Evolutionary conservation across 306 rosid species (phyloP).

Genomic region (Medicago lupulina): DNA sequence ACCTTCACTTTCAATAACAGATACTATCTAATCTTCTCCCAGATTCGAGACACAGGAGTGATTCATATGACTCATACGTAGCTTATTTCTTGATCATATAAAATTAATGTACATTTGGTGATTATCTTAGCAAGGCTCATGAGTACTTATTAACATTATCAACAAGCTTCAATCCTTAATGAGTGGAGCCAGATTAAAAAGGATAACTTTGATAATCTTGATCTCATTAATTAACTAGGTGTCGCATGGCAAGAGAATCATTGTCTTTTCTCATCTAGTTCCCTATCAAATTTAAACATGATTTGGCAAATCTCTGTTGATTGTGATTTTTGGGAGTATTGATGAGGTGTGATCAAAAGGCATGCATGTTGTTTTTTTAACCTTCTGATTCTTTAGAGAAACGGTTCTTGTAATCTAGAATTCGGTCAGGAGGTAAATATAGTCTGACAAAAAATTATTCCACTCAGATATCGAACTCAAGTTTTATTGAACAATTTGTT

Average conservation of each 20-base stretch:
- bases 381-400: no score
- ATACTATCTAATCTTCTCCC: conserved; percentile 45
- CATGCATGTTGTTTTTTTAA: background rate
- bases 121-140: no score
- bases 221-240: background rate
- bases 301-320: background rate
- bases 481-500: no score
- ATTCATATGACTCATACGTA: conserved; percentile 33
- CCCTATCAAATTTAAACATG: no score
- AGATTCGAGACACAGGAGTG: conserved; percentile 43
- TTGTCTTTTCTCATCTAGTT: background rate
- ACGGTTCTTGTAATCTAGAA: no score
- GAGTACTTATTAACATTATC: background rate
- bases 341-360: background rate
- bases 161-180: background rate
- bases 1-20: conserved; percentile 38
- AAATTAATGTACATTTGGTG: background rate
- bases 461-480: no score
- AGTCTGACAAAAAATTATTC: no score
- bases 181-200: background rate
- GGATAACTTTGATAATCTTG: background rate
- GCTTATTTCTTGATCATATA: conserved; percentile 5
- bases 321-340: background rate
- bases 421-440: no score
- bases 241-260: background rate